Percentiles rank a stretch among this genome's conserved stretches.
Conservation (phyloP, 2,329 filamentous ascomycete genomes). For the Aspergillus sp. region DNA sequence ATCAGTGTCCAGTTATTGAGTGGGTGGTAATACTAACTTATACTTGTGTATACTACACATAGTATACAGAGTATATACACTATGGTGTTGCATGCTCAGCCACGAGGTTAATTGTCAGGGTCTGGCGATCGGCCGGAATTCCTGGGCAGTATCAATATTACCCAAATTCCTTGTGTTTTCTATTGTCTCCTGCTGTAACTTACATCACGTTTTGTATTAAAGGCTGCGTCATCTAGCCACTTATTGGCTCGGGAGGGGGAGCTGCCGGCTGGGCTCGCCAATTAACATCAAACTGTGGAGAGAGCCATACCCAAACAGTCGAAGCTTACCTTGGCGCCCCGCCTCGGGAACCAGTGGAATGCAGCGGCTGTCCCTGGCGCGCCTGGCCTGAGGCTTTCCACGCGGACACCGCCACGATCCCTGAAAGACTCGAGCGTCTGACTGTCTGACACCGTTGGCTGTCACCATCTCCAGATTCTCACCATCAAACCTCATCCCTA, state of each 20-base stretch:
- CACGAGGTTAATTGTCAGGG: background rate
- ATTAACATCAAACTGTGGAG: background rate
- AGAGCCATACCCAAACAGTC: background rate
- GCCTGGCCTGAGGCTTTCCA: constrained; percentile 1
- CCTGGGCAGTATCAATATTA: background rate
- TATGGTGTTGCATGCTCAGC: background rate
- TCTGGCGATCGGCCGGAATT: background rate
- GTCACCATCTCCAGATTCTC: background rate
- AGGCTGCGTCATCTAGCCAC: background rate
- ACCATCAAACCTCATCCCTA: background rate
- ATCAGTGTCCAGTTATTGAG: too few species aligned
- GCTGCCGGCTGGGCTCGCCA: background rate
- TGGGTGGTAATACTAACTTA: too few species aligned
- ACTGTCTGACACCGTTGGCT: background rate
- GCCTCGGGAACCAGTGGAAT: background rate
- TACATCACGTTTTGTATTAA: background rate
- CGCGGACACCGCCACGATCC: constrained; percentile 1
- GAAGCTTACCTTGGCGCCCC: background rate
- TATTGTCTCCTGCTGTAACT: background rate
- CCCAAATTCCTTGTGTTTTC: background rate
- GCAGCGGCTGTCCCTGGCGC: background rate
- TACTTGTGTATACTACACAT: too few species aligned
- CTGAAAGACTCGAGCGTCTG: constrained; percentile 2
- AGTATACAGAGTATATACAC: too few species aligned
- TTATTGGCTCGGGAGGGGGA: background rate